These are phyloP conservation scores for Penicillium paxilli DNA, from an alignment of 495 filamentous ascomycete species.

Conservation along the genomic window DNA sequence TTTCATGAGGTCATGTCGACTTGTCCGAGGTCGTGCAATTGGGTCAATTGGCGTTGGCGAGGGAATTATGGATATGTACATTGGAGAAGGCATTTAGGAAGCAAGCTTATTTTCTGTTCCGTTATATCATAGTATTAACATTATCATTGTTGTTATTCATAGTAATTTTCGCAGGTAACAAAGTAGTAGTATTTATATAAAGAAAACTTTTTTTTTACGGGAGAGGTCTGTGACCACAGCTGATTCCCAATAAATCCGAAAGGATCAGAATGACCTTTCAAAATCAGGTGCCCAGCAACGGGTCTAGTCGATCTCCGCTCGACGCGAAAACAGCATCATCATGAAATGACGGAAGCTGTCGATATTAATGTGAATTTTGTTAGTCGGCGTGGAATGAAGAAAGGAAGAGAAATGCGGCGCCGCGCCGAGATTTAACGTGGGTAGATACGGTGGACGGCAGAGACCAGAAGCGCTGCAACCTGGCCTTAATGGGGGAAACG, in stretches of 20 bases:
- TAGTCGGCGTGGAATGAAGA: conserved; percentile 52
- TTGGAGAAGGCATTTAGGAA: conserved; percentile 13
- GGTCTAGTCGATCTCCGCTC: conserved; percentile 64
- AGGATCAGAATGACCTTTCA: conserved; percentile 66
- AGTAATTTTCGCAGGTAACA: conserved; percentile 1
- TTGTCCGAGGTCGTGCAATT: conserved; percentile 12
- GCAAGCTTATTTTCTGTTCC: background rate
- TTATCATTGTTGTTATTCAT: background rate
- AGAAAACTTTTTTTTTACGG: background rate
- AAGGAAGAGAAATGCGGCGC: conserved; percentile 31
- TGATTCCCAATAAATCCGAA: conserved; percentile 74
- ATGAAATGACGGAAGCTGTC: conserved; percentile 53
- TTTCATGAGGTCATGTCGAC: conserved; percentile 35
- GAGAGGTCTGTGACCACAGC: conserved; percentile 65
- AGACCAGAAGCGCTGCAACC: conserved; percentile 48
- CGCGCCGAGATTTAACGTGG: conserved; percentile 39
- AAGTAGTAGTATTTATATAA: background rate
- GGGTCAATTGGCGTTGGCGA: conserved; percentile 17
- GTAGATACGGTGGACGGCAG: conserved; percentile 32
- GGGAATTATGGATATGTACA: conserved; percentile 15
- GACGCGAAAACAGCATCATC: conserved; percentile 67
- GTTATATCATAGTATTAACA: too few species aligned
- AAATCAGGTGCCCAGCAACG: conserved; percentile 79
- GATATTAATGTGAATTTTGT: conserved; percentile 58
- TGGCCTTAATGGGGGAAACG: conserved; percentile 42